Conservation (phyloP, 768 basidiomycete species). For the Russula virescens region DNA sequence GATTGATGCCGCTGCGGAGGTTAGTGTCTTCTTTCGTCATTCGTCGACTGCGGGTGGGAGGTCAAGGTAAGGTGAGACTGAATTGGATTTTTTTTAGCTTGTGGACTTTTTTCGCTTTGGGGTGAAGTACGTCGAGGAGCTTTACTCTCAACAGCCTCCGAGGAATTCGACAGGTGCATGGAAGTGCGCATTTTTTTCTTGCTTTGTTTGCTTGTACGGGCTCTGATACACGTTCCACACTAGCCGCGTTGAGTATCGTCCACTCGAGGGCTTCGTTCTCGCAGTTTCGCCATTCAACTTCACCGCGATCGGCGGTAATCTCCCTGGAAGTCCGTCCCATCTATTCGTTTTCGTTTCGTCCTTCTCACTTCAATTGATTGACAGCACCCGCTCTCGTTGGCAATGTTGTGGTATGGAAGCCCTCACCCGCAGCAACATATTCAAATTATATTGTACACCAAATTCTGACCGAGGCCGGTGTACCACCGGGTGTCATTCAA, state of each 20-base stretch:
- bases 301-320: constrained; percentile 96
- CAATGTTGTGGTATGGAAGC: constrained; percentile 96
- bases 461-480: constrained; percentile 88
- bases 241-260: constrained; percentile 92
- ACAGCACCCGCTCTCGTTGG: constrained; percentile 88
- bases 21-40: constrained; percentile 33
- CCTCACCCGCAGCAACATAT: constrained; percentile 91
- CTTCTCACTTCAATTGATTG: constrained; percentile 11
- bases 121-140: constrained; percentile 93
- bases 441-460: constrained; percentile 91
- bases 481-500: constrained; percentile 93
- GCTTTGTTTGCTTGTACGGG: background rate
- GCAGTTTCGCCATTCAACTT: constrained; percentile 99
- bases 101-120: constrained; percentile 94
- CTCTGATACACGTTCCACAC: constrained; percentile 8
- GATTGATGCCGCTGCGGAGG: constrained; percentile 98
- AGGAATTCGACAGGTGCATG: constrained; percentile 83
- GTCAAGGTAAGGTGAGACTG: too few relatives aligned
- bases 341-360: background rate
- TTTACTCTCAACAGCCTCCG: constrained; percentile 85
- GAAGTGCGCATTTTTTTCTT: constrained; percentile 65
- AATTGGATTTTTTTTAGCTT: constrained; percentile 41
- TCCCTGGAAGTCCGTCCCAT: constrained; percentile 53
- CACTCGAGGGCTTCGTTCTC: constrained; percentile 97
- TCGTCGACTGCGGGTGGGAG: background rate